Percentiles rank a stretch among this genome's conserved stretches.
These are phyloP conservation scores for Polyplosphaeria fusca DNA, from an alignment of 495 filamentous ascomycete species.

Conservation along the genomic window DNA sequence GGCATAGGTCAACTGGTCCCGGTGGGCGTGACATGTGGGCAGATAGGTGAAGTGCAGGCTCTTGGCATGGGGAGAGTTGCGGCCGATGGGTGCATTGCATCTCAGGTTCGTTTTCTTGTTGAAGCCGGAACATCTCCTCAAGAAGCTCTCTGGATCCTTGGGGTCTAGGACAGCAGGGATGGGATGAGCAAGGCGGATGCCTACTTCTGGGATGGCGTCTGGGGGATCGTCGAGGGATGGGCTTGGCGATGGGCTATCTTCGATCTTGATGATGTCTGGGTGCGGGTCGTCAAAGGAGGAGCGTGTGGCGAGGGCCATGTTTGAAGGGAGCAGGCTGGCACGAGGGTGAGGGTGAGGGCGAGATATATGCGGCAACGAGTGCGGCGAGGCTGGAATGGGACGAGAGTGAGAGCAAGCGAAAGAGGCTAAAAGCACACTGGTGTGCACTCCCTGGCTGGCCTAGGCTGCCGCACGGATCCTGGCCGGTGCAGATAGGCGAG, in stretches of 20 bases:
- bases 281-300: too few relatives aligned
- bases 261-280: conserved; percentile 22
- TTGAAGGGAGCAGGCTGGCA: too few relatives aligned
- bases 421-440: too few relatives aligned
- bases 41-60: conserved; percentile 7
- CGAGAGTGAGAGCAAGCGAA: too few relatives aligned
- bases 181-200: not conserved
- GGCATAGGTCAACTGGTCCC: conserved; percentile 19
- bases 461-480: too few relatives aligned
- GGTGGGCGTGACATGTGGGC: conserved; percentile 26
- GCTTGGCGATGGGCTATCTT: conserved; percentile 22
- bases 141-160: conserved; percentile 26
- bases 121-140: conserved; percentile 22
- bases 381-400: too few relatives aligned
- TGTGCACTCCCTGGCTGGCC: too few relatives aligned
- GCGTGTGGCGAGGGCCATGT: too few relatives aligned
- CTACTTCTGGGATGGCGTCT: not conserved
- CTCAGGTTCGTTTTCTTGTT: conserved; percentile 24
- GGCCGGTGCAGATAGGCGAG: too few relatives aligned
- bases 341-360: too few relatives aligned
- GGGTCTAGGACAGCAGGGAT: conserved; percentile 2
- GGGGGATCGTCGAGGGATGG: not conserved
- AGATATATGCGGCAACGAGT: too few relatives aligned
- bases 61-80: conserved; percentile 12
- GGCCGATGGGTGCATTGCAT: conserved; percentile 9